Evolutionary conservation across 2,329 filamentous ascomycete species (phyloP), one percentile per base, ranked within the genome.

Genomic region (Aureobasidium subglaciale): DNA sequence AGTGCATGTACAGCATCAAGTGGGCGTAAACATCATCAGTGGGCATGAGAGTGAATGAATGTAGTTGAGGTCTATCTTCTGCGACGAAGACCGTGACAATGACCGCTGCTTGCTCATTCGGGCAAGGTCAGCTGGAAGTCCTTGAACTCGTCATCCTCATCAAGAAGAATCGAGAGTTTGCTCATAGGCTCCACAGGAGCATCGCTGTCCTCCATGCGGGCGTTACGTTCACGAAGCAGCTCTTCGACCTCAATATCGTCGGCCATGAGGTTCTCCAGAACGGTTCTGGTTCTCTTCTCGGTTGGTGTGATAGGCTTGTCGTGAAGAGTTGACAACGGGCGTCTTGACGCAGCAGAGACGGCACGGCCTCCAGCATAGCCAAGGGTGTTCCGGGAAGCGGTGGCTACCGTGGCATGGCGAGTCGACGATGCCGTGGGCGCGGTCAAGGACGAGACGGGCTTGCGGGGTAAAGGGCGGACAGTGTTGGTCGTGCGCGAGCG

Each of bases 341-440:
- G 58, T 10, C 65, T 61, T 4, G 76, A 60, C 24, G 67, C 68
- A 7, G 69, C 69, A 18, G 76, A 76, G 2, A 77, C 73, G 10
- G 74, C 73, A 30, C 88, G 82, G 30, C 91, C 90, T 68, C 87
- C 89, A 56, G 82, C 88, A 67, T 95, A 96, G 15, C 91, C 91
- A 38, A 96, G 79, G 0, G 90, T 96, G 55, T 83, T 91, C 60
- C 85, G 83, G 1, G 90, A 95, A 5, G 83, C 84, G 5, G 81
- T 81, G 20, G 81, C 78, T 1, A 86, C 85, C 10, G 80, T 76
- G 8, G 78, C 78, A 60, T 82, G 80, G 43, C 83, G 81, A 18
- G 34, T 13, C 5, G 42, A 35, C 11, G 50, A 49, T 27, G 56
- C 42, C 27, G 43, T 52, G 10, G 46, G 22, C 11, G 48, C 32